Evolutionary conservation across 2,329 filamentous ascomycete genomes (phyloP).

Genomic region (Penicillium sp.): DNA sequence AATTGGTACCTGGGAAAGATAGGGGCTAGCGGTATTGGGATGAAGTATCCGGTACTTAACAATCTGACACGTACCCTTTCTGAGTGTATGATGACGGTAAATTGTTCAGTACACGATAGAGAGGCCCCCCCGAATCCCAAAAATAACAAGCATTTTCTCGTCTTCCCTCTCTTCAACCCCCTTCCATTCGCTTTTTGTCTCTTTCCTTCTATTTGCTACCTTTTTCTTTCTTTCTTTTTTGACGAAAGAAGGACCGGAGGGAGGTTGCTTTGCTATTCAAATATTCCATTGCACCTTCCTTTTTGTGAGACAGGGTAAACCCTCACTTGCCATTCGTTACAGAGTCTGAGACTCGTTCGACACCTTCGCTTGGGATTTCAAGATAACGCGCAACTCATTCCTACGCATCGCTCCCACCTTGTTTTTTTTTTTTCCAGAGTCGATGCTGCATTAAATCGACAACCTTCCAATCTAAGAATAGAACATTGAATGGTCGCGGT

Average conservation of each 20-base stretch:
- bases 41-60: slow-evolving; percentile 16
- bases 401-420: slow-evolving; percentile 6
- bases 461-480: slow-evolving; percentile 2
- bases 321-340: slow-evolving; percentile 21
- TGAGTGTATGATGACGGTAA: slow-evolving; percentile 21
- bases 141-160: slow-evolving; percentile 24
- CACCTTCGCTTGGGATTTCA: slow-evolving; percentile 6
- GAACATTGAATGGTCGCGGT: slow-evolving; percentile 32
- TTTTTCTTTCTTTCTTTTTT: slow-evolving; percentile 28
- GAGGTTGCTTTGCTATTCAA: slow-evolving; percentile 12
- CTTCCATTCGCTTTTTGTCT: slow-evolving; percentile 27
- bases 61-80: slow-evolving; percentile 14
- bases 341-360: slow-evolving; percentile 25
- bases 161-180: slow-evolving; percentile 18
- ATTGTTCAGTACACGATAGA: slow-evolving; percentile 18
- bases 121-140: slow-evolving; percentile 21
- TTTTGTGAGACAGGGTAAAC: slow-evolving; percentile 1
- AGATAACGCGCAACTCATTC: slow-evolving; percentile 1
- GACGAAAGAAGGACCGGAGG: slow-evolving; percentile 14
- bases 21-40: slow-evolving; percentile 1
- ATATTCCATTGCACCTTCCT: slow-evolving; percentile 12
- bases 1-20: slow-evolving; percentile 2
- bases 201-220: slow-evolving; percentile 32
- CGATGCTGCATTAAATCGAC: slow-evolving; percentile 23
- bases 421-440: slow-evolving; percentile 6